Percentiles rank a stretch among this genome's conserved stretches.
phyloP scores from a whole-genome alignment of 2,329 filamentous ascomycete species.

The Hypoxylon sp. region DNA sequence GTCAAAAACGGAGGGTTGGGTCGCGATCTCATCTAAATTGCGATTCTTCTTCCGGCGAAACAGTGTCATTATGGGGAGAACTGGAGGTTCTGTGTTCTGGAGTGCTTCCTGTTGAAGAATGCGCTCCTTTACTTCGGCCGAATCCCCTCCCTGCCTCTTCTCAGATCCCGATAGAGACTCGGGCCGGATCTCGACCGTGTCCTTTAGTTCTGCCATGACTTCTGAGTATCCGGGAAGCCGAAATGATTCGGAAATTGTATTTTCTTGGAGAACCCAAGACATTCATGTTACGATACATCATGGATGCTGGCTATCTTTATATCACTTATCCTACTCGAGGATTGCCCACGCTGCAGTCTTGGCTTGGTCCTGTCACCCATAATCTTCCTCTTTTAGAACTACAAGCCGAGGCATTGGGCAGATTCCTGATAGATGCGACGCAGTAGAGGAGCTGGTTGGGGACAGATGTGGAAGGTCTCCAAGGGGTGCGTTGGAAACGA shows the following conservation, averaged over 20 bases:
- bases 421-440: constrained; percentile 6
- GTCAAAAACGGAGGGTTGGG: constrained; percentile 61
- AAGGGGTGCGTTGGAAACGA: constrained; percentile 14
- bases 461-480: constrained; percentile 23
- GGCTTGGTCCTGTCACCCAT: constrained; percentile 35
- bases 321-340: constrained; percentile 2
- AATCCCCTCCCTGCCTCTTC: constrained; percentile 22
- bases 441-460: constrained; percentile 8
- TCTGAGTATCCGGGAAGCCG: not conserved
- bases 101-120: constrained; percentile 42
- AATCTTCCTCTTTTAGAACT: constrained; percentile 32
- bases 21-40: constrained; percentile 54
- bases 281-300: not conserved
- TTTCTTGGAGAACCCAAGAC: not conserved
- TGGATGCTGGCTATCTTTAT: constrained; percentile 21
- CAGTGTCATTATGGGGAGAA: constrained; percentile 47
- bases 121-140: constrained; percentile 27
- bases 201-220: constrained; percentile 38
- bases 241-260: not conserved
- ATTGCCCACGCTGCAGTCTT: constrained; percentile 14
- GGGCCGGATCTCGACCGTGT: constrained; percentile 23
- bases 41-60: constrained; percentile 42
- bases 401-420: constrained; percentile 20
- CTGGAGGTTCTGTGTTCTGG: constrained; percentile 45
- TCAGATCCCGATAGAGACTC: constrained; percentile 37